Conservation (phyloP, 2,329 filamentous ascomycete genomes). For the Fusarium annulatum region DNA sequence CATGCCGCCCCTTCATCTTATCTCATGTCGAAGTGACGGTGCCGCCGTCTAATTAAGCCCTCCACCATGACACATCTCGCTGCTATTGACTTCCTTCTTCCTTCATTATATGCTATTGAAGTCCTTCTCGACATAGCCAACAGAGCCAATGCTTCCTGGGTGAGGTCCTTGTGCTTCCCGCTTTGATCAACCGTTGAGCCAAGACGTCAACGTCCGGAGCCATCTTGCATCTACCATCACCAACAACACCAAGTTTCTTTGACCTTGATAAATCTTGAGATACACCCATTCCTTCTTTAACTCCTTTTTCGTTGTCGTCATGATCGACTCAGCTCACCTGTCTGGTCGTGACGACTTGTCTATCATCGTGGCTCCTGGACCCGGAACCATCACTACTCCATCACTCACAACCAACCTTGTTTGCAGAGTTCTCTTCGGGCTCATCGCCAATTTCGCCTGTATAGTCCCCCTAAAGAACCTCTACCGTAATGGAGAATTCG, state of each 20-base stretch:
- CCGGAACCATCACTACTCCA: conserved; percentile 44
- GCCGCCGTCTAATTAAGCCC: conserved; percentile 23
- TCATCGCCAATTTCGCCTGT: conserved; percentile 58
- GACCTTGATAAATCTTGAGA: conserved; percentile 1
- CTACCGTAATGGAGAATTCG: conserved; percentile 64
- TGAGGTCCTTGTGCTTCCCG: conserved; percentile 30
- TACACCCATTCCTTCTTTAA: not conserved
- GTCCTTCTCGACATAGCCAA: conserved; percentile 20
- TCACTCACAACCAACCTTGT: conserved; percentile 59
- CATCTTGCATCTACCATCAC: conserved; percentile 10
- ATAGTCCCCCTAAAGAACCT: conserved; percentile 64
- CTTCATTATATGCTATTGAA: not conserved
- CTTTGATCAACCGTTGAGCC: conserved; percentile 33
- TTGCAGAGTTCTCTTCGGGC: conserved; percentile 59
- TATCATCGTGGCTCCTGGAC: conserved; percentile 37
- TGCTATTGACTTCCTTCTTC: conserved; percentile 13
- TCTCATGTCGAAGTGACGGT: conserved; percentile 12
- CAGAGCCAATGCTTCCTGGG: not conserved
- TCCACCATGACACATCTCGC: not conserved
- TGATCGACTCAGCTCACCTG: conserved; percentile 31
- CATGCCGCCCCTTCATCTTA: conserved; percentile 6
- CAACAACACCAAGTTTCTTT: conserved; percentile 18
- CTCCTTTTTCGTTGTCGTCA: not conserved
- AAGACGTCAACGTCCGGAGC: conserved; percentile 22
- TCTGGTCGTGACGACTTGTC: conserved; percentile 36